Conservation (phyloP, 805 yeast species). For the Isabelozyma rhagii region DNA sequence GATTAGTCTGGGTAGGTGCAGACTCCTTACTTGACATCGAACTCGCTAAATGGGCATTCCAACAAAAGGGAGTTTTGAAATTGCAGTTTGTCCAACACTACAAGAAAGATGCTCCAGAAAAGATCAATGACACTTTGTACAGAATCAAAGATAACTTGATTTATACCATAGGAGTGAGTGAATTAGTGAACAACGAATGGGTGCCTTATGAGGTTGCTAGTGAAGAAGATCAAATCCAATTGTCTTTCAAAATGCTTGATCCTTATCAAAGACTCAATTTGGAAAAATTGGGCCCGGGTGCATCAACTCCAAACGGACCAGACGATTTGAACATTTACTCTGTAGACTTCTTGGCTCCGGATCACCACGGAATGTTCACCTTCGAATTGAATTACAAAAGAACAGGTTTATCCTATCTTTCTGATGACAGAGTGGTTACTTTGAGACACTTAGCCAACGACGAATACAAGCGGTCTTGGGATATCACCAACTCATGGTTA, state of each 20-base stretch:
- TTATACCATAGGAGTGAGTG: constrained; percentile 51
- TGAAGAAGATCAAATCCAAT: constrained; percentile 60
- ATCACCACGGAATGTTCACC: constrained; percentile 96
- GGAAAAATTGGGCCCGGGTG: constrained; percentile 36
- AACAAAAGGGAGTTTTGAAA: constrained; percentile 61
- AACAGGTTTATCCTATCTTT: constrained; percentile 67
- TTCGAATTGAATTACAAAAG: constrained; percentile 76
- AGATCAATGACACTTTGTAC: constrained; percentile 45
- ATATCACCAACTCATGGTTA: constrained; percentile 90
- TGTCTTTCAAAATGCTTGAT: constrained; percentile 86
- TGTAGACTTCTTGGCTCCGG: constrained; percentile 72
- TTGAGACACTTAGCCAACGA: constrained; percentile 94
- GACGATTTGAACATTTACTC: constrained; percentile 49
- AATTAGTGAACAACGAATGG: constrained; percentile 56
- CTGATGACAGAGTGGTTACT: constrained; percentile 67
- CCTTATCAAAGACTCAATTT: constrained; percentile 87
- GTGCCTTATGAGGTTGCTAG: constrained; percentile 48
- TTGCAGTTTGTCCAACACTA: constrained; percentile 52
- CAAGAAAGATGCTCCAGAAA: constrained; percentile 46
- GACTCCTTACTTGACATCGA: constrained; percentile 43
- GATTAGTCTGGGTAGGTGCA: constrained; percentile 82
- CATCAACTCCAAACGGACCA: constrained; percentile 28
- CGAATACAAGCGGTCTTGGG: constrained; percentile 91
- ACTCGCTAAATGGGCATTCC: constrained; percentile 65
- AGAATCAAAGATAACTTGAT: constrained; percentile 70